Evolutionary conservation across 176 grass and related monocot species (phyloP), one percentile per base, ranked within the genome.

Genomic region (Oropetium thomaeum): DNA sequence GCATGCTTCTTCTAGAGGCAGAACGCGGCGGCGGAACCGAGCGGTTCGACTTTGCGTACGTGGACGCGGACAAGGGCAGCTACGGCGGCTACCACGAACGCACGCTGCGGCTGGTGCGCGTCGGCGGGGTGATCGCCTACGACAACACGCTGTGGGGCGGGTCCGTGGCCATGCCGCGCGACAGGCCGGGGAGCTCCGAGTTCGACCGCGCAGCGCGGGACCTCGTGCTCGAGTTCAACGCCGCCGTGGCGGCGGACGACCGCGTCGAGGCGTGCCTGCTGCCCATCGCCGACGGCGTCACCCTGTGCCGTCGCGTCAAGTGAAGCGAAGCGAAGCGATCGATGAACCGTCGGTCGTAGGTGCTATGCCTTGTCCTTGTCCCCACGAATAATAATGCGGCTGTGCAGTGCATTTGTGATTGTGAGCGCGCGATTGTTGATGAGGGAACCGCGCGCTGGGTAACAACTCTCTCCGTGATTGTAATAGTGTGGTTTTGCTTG

Each of bases 121-220:
- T 76, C 19, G 84, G 84, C 54, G 84, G 84, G 14, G 38, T 86
- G 47, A 8, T 81, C 52, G 87, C 80, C 65, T 89, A 86, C 63
- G 87, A 89, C 67, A 89, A 89, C 78, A 89, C 87, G 35, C 82
- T 89, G 34, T 86, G 87, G 87, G 27, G 67, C 16, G 87, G 87
- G 26, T 68, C 35, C 8, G 87, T 89, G 82, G 71, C 14, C 4
- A 78, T 77, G 64, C 55, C 64, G 45, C 44, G 75, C 13, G 77
- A 79, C 64, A 79, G 39, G 76, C 82, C 15, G 32, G 52, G 52
- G 8, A 55, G 52, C 52, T 55, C 52, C 52, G 52, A 25, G 2
- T 25, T 26, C 52, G 52, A 55, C 22, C 52, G 52, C 23, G 22
- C 12, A 8, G 52, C 26, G 52, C 22, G 52, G 52, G 52, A 55